Conservation (phyloP, 148 eudicot genomes). For the Rhododendron mucronatum region DNA sequence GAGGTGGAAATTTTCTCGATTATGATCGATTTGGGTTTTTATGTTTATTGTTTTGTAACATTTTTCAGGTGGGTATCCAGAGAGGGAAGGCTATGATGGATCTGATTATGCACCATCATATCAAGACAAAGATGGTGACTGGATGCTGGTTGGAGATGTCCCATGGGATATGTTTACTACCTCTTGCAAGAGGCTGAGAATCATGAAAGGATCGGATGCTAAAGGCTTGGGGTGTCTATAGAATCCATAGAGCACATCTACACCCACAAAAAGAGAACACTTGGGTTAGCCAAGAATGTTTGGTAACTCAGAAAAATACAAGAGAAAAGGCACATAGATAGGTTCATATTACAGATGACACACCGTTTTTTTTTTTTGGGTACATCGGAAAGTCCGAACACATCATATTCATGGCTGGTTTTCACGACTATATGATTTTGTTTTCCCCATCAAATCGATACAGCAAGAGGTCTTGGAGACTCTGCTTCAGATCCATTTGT, state of each 20-base stretch:
- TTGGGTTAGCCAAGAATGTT: not conserved
- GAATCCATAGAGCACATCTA: not conserved
- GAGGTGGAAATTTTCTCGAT: not conserved
- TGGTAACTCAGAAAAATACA: not conserved
- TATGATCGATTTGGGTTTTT: not conserved
- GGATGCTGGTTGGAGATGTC: conserved; percentile 60
- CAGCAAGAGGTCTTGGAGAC: not conserved
- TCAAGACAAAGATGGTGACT: conserved; percentile 54
- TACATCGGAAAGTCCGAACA: not conserved
- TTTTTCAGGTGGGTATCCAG: conserved; percentile 28
- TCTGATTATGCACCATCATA: conserved; percentile 40
- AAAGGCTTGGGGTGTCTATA: conserved; percentile 38
- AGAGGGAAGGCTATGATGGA: conserved; percentile 36
- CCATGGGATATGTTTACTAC: conserved; percentile 53
- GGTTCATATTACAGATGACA: not conserved
- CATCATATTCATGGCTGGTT: not conserved
- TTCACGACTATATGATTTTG: not conserved
- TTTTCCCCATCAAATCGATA: not conserved
- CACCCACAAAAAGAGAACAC: not conserved
- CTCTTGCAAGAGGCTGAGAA: conserved; percentile 49
- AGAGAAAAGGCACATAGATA: not conserved
- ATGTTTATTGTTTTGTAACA: not conserved
- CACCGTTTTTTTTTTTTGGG: not conserved
- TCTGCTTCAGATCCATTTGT: not conserved
- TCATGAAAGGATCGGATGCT: conserved; percentile 51